Evolutionary conservation across 2,329 filamentous ascomycete genomes (phyloP).

Genomic region (Dothistroma pini): DNA sequence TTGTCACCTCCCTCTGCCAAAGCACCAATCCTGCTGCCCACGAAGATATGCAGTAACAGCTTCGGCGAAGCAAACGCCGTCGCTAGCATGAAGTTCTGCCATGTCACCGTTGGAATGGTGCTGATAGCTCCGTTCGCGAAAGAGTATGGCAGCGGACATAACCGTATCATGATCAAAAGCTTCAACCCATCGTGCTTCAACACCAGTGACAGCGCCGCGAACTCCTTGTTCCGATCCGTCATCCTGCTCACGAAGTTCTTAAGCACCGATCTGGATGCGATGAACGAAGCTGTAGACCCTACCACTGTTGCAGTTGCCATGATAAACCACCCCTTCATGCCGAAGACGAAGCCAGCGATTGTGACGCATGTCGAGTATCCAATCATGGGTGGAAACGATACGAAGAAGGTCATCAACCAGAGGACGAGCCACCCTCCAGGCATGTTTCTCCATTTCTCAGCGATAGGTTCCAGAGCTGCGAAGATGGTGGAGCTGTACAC

Average conservation of each 20-base stretch:
- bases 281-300: conserved; percentile 75
- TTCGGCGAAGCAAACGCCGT: conserved; percentile 83
- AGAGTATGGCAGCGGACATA: conserved; percentile 90
- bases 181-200: conserved; percentile 86
- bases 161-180: conserved; percentile 83
- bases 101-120: conserved; percentile 84
- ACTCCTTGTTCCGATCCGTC: conserved; percentile 78
- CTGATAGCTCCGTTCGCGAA: conserved; percentile 91
- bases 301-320: conserved; percentile 72
- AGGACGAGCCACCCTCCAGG: conserved; percentile 69
- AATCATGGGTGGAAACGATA: conserved; percentile 82
- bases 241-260: conserved; percentile 74
- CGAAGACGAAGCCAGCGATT: conserved; percentile 67
- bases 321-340: conserved; percentile 78
- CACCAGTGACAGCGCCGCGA: conserved; percentile 82
- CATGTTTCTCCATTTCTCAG: conserved; percentile 71
- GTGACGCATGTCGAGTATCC: conserved; percentile 78
- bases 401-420: conserved; percentile 69
- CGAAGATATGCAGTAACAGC: conserved; percentile 85
- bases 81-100: conserved; percentile 71
- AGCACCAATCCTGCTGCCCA: conserved; percentile 76
- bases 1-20: conserved; percentile 79
- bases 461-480: conserved; percentile 66
- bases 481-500: conserved; percentile 80
- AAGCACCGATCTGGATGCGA: conserved; percentile 75